A percentile compares a stretch with the other conserved stretches of the same genome.
Evolutionary conservation across 805 yeast species (phyloP).

Genomic region (Metschnikowia lachancei): DNA sequence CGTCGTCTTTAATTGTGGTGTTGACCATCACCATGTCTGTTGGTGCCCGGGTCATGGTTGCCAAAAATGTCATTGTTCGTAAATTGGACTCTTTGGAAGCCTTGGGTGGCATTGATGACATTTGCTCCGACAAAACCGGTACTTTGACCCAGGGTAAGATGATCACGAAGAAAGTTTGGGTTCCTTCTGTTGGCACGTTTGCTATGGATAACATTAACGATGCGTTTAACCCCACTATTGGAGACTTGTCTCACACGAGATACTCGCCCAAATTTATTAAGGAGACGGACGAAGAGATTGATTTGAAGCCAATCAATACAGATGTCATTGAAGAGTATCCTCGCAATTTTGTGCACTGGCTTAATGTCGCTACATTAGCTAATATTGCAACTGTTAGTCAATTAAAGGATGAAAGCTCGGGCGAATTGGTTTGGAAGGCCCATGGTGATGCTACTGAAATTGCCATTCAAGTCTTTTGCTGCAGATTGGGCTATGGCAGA

Average conservation of each 20-base stretch:
- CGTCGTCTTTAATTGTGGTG: conserved; percentile 76
- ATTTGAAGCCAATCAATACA: conserved; percentile 22
- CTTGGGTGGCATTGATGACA: conserved; percentile 73
- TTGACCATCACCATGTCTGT: conserved; percentile 84
- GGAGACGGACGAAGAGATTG: conserved; percentile 38
- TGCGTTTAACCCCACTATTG: conserved; percentile 63
- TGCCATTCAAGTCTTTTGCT: conserved; percentile 22
- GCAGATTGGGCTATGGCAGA: conserved; percentile 19
- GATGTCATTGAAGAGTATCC: conserved; percentile 22
- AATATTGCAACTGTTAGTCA: conserved; percentile 69
- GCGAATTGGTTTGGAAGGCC: conserved; percentile 27
- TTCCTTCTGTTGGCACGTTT: conserved; percentile 60
- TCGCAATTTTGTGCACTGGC: conserved; percentile 47
- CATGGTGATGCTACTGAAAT: conserved; percentile 24
- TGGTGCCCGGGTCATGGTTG: conserved; percentile 72
- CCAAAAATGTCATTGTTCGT: conserved; percentile 67
- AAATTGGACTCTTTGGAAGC: conserved; percentile 77
- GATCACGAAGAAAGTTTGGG: conserved; percentile 69
- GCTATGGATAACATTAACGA: conserved; percentile 53
- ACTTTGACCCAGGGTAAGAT: conserved; percentile 78
- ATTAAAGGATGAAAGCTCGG: conserved; percentile 40
- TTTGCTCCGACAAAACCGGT: conserved; percentile 82
- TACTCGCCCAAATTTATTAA: conserved; percentile 37
- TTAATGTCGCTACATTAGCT: conserved; percentile 69
- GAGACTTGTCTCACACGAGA: conserved; percentile 40